Conservation (phyloP, 768 basidiomycete species). For the Lentinula sp. region DNA sequence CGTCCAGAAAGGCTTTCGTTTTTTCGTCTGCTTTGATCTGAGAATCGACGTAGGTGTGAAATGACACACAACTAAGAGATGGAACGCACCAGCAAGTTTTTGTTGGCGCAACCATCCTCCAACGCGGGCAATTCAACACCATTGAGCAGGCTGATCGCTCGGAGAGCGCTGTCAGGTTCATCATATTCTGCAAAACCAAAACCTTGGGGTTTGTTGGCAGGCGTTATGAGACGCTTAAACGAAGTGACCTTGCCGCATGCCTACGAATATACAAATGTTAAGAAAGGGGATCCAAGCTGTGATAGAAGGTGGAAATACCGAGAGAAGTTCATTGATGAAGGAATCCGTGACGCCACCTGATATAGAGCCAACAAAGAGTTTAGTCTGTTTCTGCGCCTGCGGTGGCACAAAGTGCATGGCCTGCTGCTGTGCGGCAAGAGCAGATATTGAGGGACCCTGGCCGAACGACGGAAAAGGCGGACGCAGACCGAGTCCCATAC, state of each 20-base stretch:
- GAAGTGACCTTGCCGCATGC: conserved; percentile 86
- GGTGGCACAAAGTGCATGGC: conserved; percentile 62
- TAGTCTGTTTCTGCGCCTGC: conserved; percentile 63
- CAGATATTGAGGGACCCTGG: conserved; percentile 88
- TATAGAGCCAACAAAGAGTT: conserved; percentile 91
- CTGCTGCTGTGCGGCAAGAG: conserved; percentile 83
- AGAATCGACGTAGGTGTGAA: conserved; percentile 34
- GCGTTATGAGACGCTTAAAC: conserved; percentile 89
- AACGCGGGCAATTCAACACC: conserved; percentile 57
- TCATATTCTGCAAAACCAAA: conserved; percentile 97
- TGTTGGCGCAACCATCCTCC: conserved; percentile 54
- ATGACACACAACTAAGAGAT: not conserved
- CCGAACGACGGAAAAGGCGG: conserved; percentile 83
- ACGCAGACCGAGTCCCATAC: conserved; percentile 85
- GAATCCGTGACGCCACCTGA: conserved; percentile 85
- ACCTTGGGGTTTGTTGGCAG: conserved; percentile 89
- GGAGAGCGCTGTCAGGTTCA: conserved; percentile 85
- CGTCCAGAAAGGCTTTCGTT: conserved; percentile 82
- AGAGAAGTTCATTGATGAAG: conserved; percentile 73
- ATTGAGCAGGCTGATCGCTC: conserved; percentile 64
- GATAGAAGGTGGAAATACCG: conserved; percentile 40
- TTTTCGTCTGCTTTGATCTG: conserved; percentile 97
- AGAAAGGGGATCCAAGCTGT: not conserved
- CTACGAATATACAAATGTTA: conserved; percentile 30
- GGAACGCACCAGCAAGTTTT: conserved; percentile 63